Base-by-base conservation (phyloP, 768 basidiomycete genomes). In the Lactifluus volemus region DNA sequence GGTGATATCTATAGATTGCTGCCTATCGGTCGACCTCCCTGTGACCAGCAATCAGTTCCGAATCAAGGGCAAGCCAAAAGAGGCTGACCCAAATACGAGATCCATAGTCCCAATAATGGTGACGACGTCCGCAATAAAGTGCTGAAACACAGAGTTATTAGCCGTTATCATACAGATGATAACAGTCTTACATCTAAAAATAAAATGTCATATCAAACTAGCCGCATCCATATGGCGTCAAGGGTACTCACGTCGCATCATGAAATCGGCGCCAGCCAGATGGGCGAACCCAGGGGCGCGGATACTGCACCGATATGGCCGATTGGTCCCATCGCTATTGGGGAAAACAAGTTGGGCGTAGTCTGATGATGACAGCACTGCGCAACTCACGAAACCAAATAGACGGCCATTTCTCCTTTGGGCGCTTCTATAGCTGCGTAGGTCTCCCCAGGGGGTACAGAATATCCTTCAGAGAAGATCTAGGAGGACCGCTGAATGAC, bases 91-190 rank as follows among this genome's bases (percentile, higher is more conserved):
- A 71, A 97, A 96, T 70, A 97, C 94, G 65, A 96, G 83, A 79
- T 97, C 92, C 95, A 97, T 95, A 49, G 96, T 98, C 68, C 97
- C 97, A 71, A 98, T 97, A 71, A 99, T 89, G 51, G 96, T 86
- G 53, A 99, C 96, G 47, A 89, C 94, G 69, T 98, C 96, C 5
- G 93, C 92, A 61, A 97, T 78, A 84, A 89, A 88, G 75, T 92
- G 91, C 86, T 85, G 71, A 48, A 68, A 59, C 53, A 60, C 58
- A 55, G n/a, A 2, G 25, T 25, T 17, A 38, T 63, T 30, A 54
- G 67, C 69, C 36, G 59, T 53, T 36, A 14, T 30, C 34, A 10
- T 14, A 29, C 12, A n/a, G 17, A 58, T 29, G 25, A n/a, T 48
- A 45, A 64, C 1, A n/a, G 52, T 32, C 78, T 73, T 69, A 77